Percentiles rank a stretch among this genome's conserved stretches.
Conservation (phyloP, 1,139 yeast species). For the Kluyveromyces marxianus region DNA sequence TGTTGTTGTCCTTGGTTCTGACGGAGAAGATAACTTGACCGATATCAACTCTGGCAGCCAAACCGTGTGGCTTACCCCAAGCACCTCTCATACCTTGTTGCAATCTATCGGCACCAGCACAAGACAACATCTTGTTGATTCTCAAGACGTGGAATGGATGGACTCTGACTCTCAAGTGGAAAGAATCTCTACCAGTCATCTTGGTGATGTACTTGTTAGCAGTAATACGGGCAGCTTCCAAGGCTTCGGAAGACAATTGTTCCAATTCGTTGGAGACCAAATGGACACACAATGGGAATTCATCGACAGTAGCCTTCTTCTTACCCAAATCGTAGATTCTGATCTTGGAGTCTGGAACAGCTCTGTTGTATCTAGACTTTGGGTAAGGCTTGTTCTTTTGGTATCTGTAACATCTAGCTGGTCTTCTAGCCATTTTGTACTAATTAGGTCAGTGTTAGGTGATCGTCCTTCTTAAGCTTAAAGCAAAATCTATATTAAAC, state of each 20-base stretch:
- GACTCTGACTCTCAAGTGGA: conserved; percentile 99
- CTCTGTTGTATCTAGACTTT: conserved; percentile 99
- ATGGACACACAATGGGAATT: conserved; percentile 99
- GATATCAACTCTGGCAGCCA: conserved; percentile 98
- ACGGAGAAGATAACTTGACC: conserved; percentile 98
- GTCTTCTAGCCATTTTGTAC: conserved; percentile 98
- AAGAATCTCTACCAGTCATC: conserved; percentile 96
- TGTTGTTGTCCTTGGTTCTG: conserved; percentile 97
- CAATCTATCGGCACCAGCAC: conserved; percentile 99
- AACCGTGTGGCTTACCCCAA: conserved; percentile 99
- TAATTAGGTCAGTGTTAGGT: conserved; percentile 6
- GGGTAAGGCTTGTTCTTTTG: conserved; percentile 99
- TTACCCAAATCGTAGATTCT: conserved; percentile 99
- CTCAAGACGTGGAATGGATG: conserved; percentile 99
- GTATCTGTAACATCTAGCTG: conserved; percentile 99
- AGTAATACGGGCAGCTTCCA: conserved; percentile 99
- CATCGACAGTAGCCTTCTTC: conserved; percentile 99
- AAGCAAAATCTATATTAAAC: not conserved
- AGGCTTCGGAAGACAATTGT: conserved; percentile 98
- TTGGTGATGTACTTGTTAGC: conserved; percentile 99
- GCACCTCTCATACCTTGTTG: conserved; percentile 99
- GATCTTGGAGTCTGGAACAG: conserved; percentile 99
- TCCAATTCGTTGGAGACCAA: conserved; percentile 98
- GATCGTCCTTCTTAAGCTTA: not conserved
- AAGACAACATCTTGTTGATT: conserved; percentile 99